Evolutionary conservation across 2,329 filamentous ascomycete genomes (phyloP).

Genomic region (Epichloe coenophiala): DNA sequence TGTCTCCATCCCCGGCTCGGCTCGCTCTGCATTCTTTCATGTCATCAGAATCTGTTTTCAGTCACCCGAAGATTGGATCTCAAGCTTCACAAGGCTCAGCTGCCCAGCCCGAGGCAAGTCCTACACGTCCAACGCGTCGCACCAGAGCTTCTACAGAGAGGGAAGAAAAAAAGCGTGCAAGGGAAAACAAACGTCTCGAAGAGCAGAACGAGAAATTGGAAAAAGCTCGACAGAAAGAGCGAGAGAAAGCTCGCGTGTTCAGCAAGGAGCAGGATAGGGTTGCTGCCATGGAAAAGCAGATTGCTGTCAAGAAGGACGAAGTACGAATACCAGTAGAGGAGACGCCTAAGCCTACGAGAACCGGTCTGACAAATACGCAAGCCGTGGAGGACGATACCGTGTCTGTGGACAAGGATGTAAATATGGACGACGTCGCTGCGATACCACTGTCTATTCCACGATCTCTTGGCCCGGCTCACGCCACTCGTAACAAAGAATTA

Average conservation of each 20-base stretch:
- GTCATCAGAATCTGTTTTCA: conserved; percentile 35
- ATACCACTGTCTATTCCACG: conserved; percentile 47
- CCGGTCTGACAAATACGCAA: conserved; percentile 39
- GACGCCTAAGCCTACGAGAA: conserved; percentile 30
- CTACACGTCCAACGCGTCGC: conserved; percentile 29
- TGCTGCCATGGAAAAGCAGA: conserved; percentile 38
- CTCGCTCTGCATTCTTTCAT: conserved; percentile 28
- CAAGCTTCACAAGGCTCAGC: conserved; percentile 9
- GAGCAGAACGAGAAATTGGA: conserved; percentile 51
- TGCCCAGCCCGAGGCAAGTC: conserved; percentile 21
- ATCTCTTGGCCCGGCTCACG: conserved; percentile 32
- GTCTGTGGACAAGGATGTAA: conserved; percentile 29
- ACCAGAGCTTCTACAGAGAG: conserved; percentile 47
- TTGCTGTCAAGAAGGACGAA: conserved; percentile 39
- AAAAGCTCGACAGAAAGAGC: conserved; percentile 55
- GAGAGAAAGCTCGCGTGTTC: conserved; percentile 50
- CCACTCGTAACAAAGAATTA: conserved; percentile 36
- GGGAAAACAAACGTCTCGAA: conserved; percentile 46
- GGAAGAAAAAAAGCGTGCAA: conserved; percentile 53
- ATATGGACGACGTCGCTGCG: conserved; percentile 43
- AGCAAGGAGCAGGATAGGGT: conserved; percentile 44
- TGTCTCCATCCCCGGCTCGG: conserved; percentile 39
- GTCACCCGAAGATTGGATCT: conserved; percentile 12
- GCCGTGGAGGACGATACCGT: conserved; percentile 19
- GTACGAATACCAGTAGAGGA: conserved; percentile 28